These are phyloP conservation scores for Atalantia buxifolia DNA, from an alignment of 345 rosid genomes.

Conservation along the genomic window DNA sequence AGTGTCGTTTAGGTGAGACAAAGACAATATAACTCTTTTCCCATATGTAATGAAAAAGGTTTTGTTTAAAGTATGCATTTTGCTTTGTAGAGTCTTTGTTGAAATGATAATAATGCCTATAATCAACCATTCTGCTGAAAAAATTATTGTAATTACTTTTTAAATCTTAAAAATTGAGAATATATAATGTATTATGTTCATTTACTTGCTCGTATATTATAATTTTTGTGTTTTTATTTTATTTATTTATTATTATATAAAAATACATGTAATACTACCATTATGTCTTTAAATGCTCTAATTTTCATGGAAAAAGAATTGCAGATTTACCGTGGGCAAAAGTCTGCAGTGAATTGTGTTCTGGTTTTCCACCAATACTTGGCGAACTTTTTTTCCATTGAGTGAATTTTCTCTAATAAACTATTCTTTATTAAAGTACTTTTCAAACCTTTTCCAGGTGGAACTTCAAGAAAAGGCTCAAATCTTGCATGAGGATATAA, in stretches of 20 bases:
- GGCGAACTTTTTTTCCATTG: neutral
- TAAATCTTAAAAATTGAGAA: neutral
- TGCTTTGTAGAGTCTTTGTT: neutral
- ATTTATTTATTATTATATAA: too few relatives aligned
- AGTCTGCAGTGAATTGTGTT: neutral
- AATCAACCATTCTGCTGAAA: neutral
- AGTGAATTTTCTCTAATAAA: neutral
- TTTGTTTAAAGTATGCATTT: neutral
- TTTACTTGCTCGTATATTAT: neutral
- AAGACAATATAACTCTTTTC: neutral
- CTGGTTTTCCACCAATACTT: neutral
- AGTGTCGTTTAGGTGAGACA: neutral
- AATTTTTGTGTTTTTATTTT: too few relatives aligned
- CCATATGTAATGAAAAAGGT: neutral
- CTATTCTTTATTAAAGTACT: constrained; percentile 10
- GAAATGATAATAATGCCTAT: neutral
- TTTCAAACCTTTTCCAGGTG: constrained; percentile 42
- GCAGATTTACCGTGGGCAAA: neutral
- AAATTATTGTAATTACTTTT: too few relatives aligned
- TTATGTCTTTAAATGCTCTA: neutral
- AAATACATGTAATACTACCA: neutral
- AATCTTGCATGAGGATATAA: constrained; percentile 64
- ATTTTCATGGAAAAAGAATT: neutral
- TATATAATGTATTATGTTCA: neutral
- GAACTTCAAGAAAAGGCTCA: constrained; percentile 65